phyloP scores from a whole-genome alignment of 768 basidiomycete species.

The Cyclocybe aegerita region DNA sequence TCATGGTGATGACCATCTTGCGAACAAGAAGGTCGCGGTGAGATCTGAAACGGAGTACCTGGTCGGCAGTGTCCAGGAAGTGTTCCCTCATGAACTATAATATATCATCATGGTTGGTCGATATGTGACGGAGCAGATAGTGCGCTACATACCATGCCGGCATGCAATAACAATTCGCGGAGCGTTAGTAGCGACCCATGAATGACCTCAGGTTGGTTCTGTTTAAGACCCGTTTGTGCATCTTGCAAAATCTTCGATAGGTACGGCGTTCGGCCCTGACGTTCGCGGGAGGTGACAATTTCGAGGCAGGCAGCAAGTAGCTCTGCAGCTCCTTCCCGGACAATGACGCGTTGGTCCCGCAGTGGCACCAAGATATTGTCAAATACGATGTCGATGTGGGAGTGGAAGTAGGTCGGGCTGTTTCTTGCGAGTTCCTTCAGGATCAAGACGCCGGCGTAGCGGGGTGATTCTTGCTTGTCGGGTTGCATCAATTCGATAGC shows the following conservation, averaged over 20 bases:
- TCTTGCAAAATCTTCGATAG: constrained; percentile 85
- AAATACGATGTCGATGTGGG: constrained; percentile 84
- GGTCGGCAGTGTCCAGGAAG: constrained; percentile 85
- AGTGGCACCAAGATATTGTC: constrained; percentile 92
- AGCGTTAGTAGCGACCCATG: constrained; percentile 92
- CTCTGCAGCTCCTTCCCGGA: constrained; percentile 91
- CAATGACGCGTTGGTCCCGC: constrained; percentile 84
- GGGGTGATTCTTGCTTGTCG: constrained; percentile 78
- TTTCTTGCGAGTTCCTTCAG: constrained; percentile 91
- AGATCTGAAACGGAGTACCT: constrained; percentile 84
- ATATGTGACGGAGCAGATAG: background rate
- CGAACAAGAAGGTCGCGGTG: constrained; percentile 87
- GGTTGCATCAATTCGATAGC: constrained; percentile 80
- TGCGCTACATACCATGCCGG: constrained; percentile 75
- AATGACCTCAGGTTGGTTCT: constrained; percentile 80
- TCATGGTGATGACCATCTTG: constrained; percentile 93
- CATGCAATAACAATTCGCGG: constrained; percentile 86
- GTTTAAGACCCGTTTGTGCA: constrained; percentile 80
- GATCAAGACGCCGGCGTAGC: constrained; percentile 93
- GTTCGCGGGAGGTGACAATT: constrained; percentile 76
- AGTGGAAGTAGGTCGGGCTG: constrained; percentile 84
- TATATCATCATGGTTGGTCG: background rate
- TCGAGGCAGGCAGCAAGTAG: constrained; percentile 91
- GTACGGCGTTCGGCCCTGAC: constrained; percentile 62
- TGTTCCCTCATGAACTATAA: constrained; percentile 83